phyloP scores from a whole-genome alignment of 2,329 filamentous ascomycete species.

The Dryadomyces sulphureus region DNA sequence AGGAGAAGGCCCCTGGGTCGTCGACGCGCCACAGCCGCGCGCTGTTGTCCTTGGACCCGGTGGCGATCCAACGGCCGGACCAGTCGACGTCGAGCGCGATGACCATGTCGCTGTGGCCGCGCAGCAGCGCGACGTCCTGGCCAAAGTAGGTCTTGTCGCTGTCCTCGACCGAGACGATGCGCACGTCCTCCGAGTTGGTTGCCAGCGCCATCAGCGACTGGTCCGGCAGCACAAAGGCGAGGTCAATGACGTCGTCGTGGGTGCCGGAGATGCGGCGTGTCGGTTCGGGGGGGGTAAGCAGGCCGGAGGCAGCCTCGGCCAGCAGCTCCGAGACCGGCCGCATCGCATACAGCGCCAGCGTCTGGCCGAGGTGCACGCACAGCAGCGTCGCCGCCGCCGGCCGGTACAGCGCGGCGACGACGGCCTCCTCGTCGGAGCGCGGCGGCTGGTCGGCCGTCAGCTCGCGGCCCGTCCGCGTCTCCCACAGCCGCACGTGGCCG shows the following conservation, averaged over 20 bases:
- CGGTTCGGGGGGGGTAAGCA: slow-evolving; percentile 28
- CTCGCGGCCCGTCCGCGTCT: slow-evolving; percentile 61
- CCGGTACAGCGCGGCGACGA: slow-evolving; percentile 58
- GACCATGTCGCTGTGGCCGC: slow-evolving; percentile 89
- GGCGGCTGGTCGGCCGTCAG: slow-evolving; percentile 57
- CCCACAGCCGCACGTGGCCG: slow-evolving; percentile 73
- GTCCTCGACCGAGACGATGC: slow-evolving; percentile 51
- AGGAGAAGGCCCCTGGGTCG: slow-evolving; percentile 6
- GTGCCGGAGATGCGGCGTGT: slow-evolving; percentile 82
- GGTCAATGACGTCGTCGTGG: slow-evolving; percentile 93
- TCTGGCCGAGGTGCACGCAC: slow-evolving; percentile 73
- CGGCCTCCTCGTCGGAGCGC: slow-evolving; percentile 46
- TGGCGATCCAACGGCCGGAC: slow-evolving; percentile 94
- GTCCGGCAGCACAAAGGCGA: slow-evolving; percentile 72
- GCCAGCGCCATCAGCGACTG: slow-evolving; percentile 74
- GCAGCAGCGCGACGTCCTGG: slow-evolving; percentile 71
- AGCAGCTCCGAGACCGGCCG: slow-evolving; percentile 13
- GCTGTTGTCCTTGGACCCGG: slow-evolving; percentile 92
- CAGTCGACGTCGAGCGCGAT: slow-evolving; percentile 90
- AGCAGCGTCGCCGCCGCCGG: slow-evolving; percentile 55
- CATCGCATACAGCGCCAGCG: slow-evolving; percentile 3
- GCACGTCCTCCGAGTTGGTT: slow-evolving; percentile 87
- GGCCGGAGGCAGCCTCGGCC: background rate
- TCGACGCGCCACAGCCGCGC: slow-evolving; percentile 78
- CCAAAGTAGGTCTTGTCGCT: slow-evolving; percentile 53